Conservation (phyloP, 2,329 filamentous ascomycete species). For the Verticillium zaregamsianum region DNA sequence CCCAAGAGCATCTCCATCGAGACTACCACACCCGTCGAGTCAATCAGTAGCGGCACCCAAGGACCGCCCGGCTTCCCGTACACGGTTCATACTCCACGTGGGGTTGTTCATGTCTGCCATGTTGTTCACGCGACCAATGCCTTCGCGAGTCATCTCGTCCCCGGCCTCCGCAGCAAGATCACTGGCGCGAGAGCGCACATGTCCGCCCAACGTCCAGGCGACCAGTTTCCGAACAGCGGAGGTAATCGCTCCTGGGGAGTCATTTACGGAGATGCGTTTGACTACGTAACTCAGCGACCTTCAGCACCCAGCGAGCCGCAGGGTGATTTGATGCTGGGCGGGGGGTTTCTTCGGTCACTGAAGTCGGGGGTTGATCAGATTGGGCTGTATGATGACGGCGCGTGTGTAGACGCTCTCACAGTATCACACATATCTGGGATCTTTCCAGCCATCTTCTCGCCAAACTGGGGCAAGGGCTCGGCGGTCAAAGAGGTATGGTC, state of each 20-base stretch:
- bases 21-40: slow-evolving; percentile 14
- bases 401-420: not conserved
- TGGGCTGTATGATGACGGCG: slow-evolving; percentile 13
- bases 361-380: slow-evolving; percentile 13
- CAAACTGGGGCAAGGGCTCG: not conserved
- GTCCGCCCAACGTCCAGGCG: not conserved
- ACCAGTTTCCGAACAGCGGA: not conserved
- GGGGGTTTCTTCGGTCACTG: slow-evolving; percentile 40
- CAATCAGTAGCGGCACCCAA: slow-evolving; percentile 4
- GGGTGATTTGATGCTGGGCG: slow-evolving; percentile 50
- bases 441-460: not conserved
- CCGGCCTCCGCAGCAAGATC: slow-evolving; percentile 15
- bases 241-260: slow-evolving; percentile 12
- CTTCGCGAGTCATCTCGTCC: slow-evolving; percentile 17
- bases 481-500: slow-evolving; percentile 11
- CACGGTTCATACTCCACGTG: slow-evolving; percentile 14
- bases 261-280: slow-evolving; percentile 16
- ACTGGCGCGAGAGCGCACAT: slow-evolving; percentile 7
- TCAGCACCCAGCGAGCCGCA: slow-evolving; percentile 6
- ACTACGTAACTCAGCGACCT: slow-evolving; percentile 16
- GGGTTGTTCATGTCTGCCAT: slow-evolving; percentile 12
- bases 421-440: not conserved
- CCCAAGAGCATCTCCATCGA: slow-evolving; percentile 14
- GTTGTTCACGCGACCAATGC: slow-evolving; percentile 21
- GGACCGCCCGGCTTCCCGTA: slow-evolving; percentile 3